phyloP scores from a whole-genome alignment of 2,329 filamentous ascomycete genomes.

The Trichoderma cornu-damae region DNA sequence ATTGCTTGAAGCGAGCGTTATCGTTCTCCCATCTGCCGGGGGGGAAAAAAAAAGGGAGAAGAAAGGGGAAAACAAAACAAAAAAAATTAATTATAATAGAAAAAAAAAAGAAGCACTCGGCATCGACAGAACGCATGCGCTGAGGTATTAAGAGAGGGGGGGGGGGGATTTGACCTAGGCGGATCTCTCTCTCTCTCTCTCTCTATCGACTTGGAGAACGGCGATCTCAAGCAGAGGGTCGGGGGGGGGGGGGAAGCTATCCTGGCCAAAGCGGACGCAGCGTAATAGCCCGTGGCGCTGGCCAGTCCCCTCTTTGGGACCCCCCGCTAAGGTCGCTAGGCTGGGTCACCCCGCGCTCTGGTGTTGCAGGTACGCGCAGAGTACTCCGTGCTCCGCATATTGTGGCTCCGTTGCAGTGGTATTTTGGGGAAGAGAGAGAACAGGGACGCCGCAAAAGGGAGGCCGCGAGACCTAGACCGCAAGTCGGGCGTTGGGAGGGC shows the following conservation, averaged over 20 bases:
- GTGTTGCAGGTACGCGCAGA: neutral
- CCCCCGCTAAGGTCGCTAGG: too few species aligned
- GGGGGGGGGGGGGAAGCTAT: too few species aligned
- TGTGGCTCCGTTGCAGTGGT: too few species aligned
- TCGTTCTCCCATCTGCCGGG: neutral
- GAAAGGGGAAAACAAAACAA: neutral
- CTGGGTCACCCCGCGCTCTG: constrained; percentile 14
- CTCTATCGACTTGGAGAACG: neutral
- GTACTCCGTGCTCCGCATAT: too few species aligned
- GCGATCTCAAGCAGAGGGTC: too few species aligned
- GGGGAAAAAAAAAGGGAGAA: neutral
- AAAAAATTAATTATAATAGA: neutral
- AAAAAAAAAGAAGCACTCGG: neutral
- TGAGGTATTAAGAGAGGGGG: constrained; percentile 10
- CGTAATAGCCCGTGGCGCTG: neutral
- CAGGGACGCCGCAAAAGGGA: too few species aligned
- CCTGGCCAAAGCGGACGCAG: too few species aligned
- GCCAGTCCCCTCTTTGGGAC: constrained; percentile 1
- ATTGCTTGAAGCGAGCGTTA: neutral
- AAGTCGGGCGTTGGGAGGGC: too few species aligned
- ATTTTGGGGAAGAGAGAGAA: neutral
- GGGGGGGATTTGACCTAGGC: neutral
- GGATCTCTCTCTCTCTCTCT: neutral
- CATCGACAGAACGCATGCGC: neutral
- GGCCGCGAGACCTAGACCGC: too few species aligned